Conservation (phyloP, 768 basidiomycete genomes). For the Termitomyces sp. region DNA sequence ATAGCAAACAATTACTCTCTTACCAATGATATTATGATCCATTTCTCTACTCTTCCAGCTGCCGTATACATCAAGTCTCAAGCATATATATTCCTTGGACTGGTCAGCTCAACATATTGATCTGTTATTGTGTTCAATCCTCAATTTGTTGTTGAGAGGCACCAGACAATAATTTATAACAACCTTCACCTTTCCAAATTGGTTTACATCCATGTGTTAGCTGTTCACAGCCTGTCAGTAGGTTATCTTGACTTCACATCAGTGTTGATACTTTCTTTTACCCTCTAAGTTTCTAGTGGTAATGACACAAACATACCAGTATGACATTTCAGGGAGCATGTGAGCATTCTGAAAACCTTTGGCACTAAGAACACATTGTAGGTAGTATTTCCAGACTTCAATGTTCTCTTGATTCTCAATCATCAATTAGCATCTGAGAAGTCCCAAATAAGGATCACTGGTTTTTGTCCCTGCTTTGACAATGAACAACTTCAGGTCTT, state of each 20-base stretch:
- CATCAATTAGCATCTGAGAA: conserved; percentile 56
- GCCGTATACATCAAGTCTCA: conserved; percentile 88
- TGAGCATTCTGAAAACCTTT: conserved; percentile 52
- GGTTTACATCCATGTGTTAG: conserved; percentile 63
- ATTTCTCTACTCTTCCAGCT: conserved; percentile 59
- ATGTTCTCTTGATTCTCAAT: not conserved
- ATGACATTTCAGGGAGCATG: conserved; percentile 74
- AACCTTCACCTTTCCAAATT: conserved; percentile 83
- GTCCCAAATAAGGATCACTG: conserved; percentile 65
- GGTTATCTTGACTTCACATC: not conserved
- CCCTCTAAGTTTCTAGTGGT: conserved; percentile 43
- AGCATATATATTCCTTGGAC: conserved; percentile 74
- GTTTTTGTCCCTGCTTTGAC: conserved; percentile 57
- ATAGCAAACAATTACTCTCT: not conserved
- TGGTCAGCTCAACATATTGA: conserved; percentile 75
- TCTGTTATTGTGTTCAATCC: conserved; percentile 64
- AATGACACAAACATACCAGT: conserved; percentile 84
- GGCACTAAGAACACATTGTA: conserved; percentile 53
- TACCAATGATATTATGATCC: not conserved
- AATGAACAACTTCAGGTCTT: conserved; percentile 56
- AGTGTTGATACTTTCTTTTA: not conserved
- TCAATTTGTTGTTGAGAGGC: conserved; percentile 73
- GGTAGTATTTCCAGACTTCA: not conserved
- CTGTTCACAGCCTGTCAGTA: conserved; percentile 77
- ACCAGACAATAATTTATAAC: conserved; percentile 85